These are phyloP conservation scores for Xylaria scruposa DNA, from an alignment of 495 filamentous ascomycete genomes.

Conservation along the genomic window DNA sequence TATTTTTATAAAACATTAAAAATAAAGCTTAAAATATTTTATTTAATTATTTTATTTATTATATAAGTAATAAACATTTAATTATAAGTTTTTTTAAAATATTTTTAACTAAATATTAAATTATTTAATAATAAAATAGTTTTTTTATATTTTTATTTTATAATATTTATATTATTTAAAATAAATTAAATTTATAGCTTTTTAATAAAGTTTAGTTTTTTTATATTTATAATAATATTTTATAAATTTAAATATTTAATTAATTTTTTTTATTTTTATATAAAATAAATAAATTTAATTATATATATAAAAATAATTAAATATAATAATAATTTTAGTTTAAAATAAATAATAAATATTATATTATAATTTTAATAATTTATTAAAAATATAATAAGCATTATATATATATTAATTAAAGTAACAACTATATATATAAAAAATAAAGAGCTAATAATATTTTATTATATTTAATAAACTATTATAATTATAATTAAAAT, in stretches of 20 bases:
- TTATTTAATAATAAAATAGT: not conserved
- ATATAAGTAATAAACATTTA: not conserved
- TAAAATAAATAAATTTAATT: not conserved
- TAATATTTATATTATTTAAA: constrained; percentile 4
- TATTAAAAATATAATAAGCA: too few relatives aligned
- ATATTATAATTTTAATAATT: not conserved
- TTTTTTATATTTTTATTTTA: not conserved
- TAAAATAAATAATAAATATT: not conserved
- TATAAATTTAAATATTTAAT: not conserved
- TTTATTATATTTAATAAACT: too few relatives aligned
- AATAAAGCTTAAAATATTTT: not conserved
- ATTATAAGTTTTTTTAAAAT: constrained; percentile 1
- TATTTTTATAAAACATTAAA: not conserved
- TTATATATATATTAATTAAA: too few relatives aligned
- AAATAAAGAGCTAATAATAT: too few relatives aligned
- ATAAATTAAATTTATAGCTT: not conserved
- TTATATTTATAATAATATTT: not conserved
- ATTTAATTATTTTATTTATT: constrained; percentile 1
- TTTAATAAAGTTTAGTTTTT: not conserved
- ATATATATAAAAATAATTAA: constrained; percentile 2
- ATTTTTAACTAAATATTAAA: not conserved
- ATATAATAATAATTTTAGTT: too few relatives aligned
- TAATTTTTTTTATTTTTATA: not conserved
- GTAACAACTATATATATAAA: too few relatives aligned
- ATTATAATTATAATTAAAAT: too few relatives aligned